Evolutionary conservation across 805 yeast species (phyloP), one percentile per base, ranked within the genome.

Genomic region (Saturnispora sekii): DNA sequence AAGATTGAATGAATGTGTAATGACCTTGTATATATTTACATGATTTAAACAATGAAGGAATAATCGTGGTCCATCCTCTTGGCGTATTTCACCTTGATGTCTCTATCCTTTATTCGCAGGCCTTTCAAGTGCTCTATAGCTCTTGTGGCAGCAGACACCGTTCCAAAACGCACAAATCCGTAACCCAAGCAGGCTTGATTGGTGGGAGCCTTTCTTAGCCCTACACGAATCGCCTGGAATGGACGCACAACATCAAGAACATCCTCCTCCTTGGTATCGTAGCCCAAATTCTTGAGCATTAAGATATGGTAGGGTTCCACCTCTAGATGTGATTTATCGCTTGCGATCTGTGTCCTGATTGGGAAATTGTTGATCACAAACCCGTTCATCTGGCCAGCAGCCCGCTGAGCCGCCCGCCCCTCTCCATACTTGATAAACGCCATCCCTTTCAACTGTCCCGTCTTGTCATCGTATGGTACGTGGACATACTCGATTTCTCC

Each of bases 81-180:
- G 2, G 65, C 64, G 45, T 49, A 51, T 5, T 50, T 44, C 33
- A 61, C 32, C 26, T 55, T 63, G 31, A 80, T 63, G 18, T 60
- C 67, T 46, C 79, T 65, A 1, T 70, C 76, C 36, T 69, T 65
- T 45, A 80, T 64, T 31, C 55, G 60, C 7, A 66, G 48, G 7
- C 70, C 75, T 46, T 70, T 63, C 32, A 72, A 52, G 21, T 55
- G 62, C 10, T 53, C 56, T 38, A 79, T 58, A 1, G 87, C 84
- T 28, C 59, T 59, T 5, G 58, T 53, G 6, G 73, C 79, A 12
- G 72, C 61, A 5, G 63, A 70, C 4, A 50, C 48, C 7, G 57
- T 53, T 11, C 68, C 71, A 54, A 77, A 81, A 51, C 82, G 79
- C 30, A 81, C 66, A 51, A 77, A 81, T 1, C 84, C 86, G 55